Evolutionary conservation across 768 basidiomycete species (phyloP), one percentile per base, ranked within the genome.

Genomic region (Mycena vitilis): DNA sequence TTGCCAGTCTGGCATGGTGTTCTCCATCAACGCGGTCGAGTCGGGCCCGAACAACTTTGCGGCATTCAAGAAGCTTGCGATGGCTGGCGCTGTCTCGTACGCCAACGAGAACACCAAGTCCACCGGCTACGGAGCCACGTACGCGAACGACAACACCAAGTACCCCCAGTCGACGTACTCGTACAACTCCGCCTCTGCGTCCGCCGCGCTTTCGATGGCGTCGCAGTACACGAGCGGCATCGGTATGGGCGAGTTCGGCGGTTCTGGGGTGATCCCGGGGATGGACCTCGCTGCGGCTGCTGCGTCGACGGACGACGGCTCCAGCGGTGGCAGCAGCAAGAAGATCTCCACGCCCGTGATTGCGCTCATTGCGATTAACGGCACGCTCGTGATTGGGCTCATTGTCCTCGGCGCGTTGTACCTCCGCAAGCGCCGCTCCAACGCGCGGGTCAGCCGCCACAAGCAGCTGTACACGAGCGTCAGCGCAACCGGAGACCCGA

Each of bases 1-100:
- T 74, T 86, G 86, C 73, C 76, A 76, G 1, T 61, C 75, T 36
- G 85, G 85, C 45, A 86, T 86, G 86, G 85, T 86, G 60, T 85
- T 85, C 74, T 71, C 83, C 15, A 79, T 78, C 64, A 87, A 84
- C 74, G 80, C 84, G 5, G 75, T 76, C 34, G 65, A 67, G 65
- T 40, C 56, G 2, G 65, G 70, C 2, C 69, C 69, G 9, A 80
- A 83, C 68, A 83, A 65, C 70, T 85, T 81, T 66, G 80, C 70
- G 5, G 83, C 82, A 0, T 85, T 84, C 78, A 47, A 73, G 34
- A 11, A 6, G 12, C 40, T 69, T 20, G 63, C 63, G 0, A 30
- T 47, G 2, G 47, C 57, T 7, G 60, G 60, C 12, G 40, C 22
- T 23, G 60, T 18, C 22, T 68, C 55, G 58, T 48, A 23, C 13